Conservation (phyloP, 805 yeast species). For the Hanseniaspora taiwanica region DNA sequence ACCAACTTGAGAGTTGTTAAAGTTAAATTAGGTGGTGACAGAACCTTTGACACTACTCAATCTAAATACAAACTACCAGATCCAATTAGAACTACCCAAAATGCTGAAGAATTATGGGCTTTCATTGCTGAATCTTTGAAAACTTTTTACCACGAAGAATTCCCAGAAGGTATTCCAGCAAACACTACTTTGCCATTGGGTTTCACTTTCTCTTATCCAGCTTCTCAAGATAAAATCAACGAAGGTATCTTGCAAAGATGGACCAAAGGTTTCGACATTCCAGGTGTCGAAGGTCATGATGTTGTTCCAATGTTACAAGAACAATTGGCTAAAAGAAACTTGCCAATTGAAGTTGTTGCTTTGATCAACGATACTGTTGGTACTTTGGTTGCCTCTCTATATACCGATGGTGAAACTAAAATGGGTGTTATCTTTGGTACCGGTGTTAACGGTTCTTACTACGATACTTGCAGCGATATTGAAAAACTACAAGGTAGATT, state of each 20-base stretch:
- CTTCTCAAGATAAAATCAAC: constrained; percentile 70
- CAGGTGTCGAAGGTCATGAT: constrained; percentile 85
- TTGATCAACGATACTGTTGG: constrained; percentile 96
- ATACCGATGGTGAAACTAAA: constrained; percentile 75
- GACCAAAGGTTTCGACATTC: constrained; percentile 96
- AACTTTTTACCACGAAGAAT: constrained; percentile 50
- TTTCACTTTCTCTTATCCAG: constrained; percentile 90
- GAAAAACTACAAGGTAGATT: constrained; percentile 70
- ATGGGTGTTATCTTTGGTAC: constrained; percentile 97
- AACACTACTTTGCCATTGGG: constrained; percentile 59
- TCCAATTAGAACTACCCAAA: constrained; percentile 60
- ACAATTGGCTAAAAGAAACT: constrained; percentile 47
- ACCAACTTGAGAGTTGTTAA: constrained; percentile 89
- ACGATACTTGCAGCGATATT: constrained; percentile 56
- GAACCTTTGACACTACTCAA: constrained; percentile 76
- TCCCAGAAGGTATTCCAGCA: constrained; percentile 49
- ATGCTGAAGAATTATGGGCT: constrained; percentile 60
- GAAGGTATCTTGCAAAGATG: constrained; percentile 83
- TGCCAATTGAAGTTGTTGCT: constrained; percentile 82
- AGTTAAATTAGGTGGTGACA: constrained; percentile 71
- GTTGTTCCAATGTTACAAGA: constrained; percentile 84
- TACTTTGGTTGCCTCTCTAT: constrained; percentile 88
- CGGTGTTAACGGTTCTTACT: constrained; percentile 95
- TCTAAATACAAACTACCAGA: constrained; percentile 74
- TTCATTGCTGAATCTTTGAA: constrained; percentile 77